phyloP scores from a whole-genome alignment of 2,329 filamentous ascomycete species.

The Peltaster fructicola region DNA sequence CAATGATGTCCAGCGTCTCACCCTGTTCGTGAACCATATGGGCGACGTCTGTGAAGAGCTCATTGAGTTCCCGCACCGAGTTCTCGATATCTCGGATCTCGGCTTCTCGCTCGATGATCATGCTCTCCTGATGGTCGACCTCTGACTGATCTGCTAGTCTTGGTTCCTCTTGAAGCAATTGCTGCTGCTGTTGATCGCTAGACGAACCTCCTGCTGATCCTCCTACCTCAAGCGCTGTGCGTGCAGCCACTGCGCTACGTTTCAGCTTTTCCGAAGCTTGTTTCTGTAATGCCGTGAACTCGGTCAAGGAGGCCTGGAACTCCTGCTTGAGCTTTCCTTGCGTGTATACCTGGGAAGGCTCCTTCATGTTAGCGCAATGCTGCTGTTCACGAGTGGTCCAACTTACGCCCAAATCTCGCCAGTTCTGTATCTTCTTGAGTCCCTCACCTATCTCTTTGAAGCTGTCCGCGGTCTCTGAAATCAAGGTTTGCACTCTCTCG shows the following conservation, averaged over 20 bases:
- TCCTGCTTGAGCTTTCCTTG: slow-evolving; percentile 89
- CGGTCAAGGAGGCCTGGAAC: slow-evolving; percentile 71
- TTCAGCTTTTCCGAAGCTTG: slow-evolving; percentile 84
- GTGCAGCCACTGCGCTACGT: slow-evolving; percentile 65
- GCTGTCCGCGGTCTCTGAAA: slow-evolving; percentile 69
- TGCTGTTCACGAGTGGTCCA: slow-evolving; percentile 44
- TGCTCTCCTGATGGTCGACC: slow-evolving; percentile 89
- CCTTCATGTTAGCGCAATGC: slow-evolving; percentile 14
- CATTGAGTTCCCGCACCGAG: slow-evolving; percentile 85
- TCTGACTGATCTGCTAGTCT: slow-evolving; percentile 81
- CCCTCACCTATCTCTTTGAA: slow-evolving; percentile 90
- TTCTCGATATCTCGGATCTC: slow-evolving; percentile 98
- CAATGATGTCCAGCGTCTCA: slow-evolving; percentile 70
- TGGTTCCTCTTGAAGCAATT: slow-evolving; percentile 46
- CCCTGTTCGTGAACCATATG: slow-evolving; percentile 94
- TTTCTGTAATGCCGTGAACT: slow-evolving; percentile 86
- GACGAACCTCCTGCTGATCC: slow-evolving; percentile 23
- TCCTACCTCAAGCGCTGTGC: slow-evolving; percentile 52
- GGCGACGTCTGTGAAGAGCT: slow-evolving; percentile 93
- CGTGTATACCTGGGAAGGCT: slow-evolving; percentile 92
- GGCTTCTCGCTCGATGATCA: slow-evolving; percentile 90
- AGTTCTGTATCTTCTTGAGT: slow-evolving; percentile 77
- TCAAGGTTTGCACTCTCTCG: slow-evolving; percentile 71
- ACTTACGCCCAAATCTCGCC: slow-evolving; percentile 47
- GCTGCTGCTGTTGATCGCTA: slow-evolving; percentile 35